Evolutionary conservation across 2,329 filamentous ascomycete species (phyloP).

Genomic region (Thelonectria olida): DNA sequence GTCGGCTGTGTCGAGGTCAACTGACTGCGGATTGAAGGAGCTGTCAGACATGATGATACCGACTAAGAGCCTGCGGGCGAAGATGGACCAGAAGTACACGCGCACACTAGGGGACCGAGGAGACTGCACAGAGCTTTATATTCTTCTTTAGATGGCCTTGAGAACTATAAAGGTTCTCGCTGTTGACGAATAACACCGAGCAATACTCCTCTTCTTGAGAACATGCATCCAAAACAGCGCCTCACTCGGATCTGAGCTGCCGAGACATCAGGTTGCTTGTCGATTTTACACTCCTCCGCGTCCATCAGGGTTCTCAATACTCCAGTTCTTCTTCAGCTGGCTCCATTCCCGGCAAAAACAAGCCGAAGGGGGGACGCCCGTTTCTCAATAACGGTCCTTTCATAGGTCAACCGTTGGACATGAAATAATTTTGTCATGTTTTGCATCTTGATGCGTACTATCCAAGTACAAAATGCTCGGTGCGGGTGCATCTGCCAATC

Average conservation of each 20-base stretch:
- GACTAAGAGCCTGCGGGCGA: not conserved
- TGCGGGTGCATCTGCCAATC: too few relatives aligned
- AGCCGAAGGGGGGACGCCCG: not conserved
- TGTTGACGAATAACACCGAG: not conserved
- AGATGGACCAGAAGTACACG: not conserved
- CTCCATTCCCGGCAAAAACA: not conserved
- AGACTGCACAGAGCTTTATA: not conserved
- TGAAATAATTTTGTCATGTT: too few relatives aligned
- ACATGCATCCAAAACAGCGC: not conserved
- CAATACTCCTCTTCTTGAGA: not conserved
- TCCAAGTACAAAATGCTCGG: too few relatives aligned
- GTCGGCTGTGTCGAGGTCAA: slow-evolving; percentile 38
- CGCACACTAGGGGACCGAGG: not conserved
- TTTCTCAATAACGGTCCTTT: not conserved
- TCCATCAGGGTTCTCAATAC: not conserved
- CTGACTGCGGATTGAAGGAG: slow-evolving; percentile 18
- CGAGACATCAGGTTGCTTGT: not conserved
- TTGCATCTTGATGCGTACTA: too few relatives aligned
- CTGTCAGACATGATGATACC: not conserved
- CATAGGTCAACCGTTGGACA: not conserved
- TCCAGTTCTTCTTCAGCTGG: not conserved
- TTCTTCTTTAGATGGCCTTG: not conserved
- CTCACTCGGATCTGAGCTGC: not conserved
- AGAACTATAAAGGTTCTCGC: not conserved
- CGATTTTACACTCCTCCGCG: not conserved